phyloP scores from a whole-genome alignment of 805 yeast genomes.

The Kazachstania psychrophila region DNA sequence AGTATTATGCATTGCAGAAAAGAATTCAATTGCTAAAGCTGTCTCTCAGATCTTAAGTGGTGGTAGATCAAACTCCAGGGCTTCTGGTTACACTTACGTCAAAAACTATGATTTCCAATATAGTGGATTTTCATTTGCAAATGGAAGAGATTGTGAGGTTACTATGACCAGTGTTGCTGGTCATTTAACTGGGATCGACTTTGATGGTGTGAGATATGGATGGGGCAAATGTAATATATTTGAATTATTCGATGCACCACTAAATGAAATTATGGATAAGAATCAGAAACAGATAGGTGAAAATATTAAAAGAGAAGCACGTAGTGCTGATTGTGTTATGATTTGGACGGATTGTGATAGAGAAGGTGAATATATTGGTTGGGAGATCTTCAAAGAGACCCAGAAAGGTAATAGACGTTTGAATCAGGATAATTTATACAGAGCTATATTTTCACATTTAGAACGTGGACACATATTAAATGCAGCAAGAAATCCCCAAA shows the following conservation, averaged over 20 bases:
- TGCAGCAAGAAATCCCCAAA: slow-evolving; percentile 65
- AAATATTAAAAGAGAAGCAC: slow-evolving; percentile 62
- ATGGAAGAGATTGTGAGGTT: slow-evolving; percentile 58
- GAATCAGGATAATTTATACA: slow-evolving; percentile 41
- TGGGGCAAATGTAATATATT: slow-evolving; percentile 64
- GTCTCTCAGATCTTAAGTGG: slow-evolving; percentile 65
- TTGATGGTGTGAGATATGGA: slow-evolving; percentile 37
- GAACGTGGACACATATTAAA: slow-evolving; percentile 62
- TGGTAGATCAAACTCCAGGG: slow-evolving; percentile 43
- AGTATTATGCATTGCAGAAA: slow-evolving; percentile 92
- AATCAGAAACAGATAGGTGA: slow-evolving; percentile 42
- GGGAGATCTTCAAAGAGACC: slow-evolving; percentile 71
- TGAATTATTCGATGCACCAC: slow-evolving; percentile 62
- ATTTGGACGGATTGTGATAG: slow-evolving; percentile 99
- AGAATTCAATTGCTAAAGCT: slow-evolving; percentile 86
- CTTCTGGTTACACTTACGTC: slow-evolving; percentile 50
- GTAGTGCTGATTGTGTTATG: slow-evolving; percentile 54
- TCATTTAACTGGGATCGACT: slow-evolving; percentile 61
- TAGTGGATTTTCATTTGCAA: slow-evolving; percentile 43
- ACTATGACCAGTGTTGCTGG: slow-evolving; percentile 93
- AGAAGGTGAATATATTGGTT: slow-evolving; percentile 91
- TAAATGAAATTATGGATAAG: slow-evolving; percentile 35
- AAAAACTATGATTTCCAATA: slow-evolving; percentile 72
- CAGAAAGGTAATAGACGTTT: slow-evolving; percentile 34
- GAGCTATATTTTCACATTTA: slow-evolving; percentile 83